Conservation (phyloP, 208 protist genomes). For the Leishmania turanica region DNA sequence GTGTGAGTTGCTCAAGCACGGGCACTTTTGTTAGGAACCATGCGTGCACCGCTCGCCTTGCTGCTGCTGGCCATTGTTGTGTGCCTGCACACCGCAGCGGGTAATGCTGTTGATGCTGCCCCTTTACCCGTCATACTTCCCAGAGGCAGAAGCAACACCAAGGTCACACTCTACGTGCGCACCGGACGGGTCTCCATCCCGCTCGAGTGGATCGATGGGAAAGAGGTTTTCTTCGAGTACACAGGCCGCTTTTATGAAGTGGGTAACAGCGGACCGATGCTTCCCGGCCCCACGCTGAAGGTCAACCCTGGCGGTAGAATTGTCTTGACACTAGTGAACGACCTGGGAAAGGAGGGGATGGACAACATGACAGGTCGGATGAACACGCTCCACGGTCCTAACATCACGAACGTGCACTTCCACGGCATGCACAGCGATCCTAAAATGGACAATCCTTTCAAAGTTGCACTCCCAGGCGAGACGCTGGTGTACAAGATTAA, state of each 20-base stretch:
- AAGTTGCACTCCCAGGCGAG: constrained; percentile 38
- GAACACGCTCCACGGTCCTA: constrained; percentile 71
- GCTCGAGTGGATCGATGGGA: constrained; percentile 28
- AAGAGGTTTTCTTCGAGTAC: constrained; percentile 65
- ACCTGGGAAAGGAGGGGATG: constrained; percentile 42
- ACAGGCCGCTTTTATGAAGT: constrained; percentile 65
- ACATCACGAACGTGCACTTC: constrained; percentile 86
- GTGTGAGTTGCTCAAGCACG: background rate
- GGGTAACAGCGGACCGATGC: constrained; percentile 36
- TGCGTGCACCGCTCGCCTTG: background rate
- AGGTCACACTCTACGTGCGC: constrained; percentile 51
- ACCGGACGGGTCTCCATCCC: constrained; percentile 49
- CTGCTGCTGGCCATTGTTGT: constrained; percentile 6
- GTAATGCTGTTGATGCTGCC: constrained; percentile 20
- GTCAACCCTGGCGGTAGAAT: constrained; percentile 71
- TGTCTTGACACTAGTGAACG: constrained; percentile 61
- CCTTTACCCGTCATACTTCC: constrained; percentile 37
- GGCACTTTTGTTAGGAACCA: background rate
- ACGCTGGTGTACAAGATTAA: constrained; percentile 66
- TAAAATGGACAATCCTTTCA: constrained; percentile 70
- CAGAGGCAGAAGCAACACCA: constrained; percentile 40
- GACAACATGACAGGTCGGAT: constrained; percentile 25
- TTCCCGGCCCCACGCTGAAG: constrained; percentile 75
- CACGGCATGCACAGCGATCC: constrained; percentile 84
- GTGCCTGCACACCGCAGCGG: constrained; percentile 13